phyloP scores from a whole-genome alignment of 805 yeast species.

The Kodamaea lidongshanica region DNA sequence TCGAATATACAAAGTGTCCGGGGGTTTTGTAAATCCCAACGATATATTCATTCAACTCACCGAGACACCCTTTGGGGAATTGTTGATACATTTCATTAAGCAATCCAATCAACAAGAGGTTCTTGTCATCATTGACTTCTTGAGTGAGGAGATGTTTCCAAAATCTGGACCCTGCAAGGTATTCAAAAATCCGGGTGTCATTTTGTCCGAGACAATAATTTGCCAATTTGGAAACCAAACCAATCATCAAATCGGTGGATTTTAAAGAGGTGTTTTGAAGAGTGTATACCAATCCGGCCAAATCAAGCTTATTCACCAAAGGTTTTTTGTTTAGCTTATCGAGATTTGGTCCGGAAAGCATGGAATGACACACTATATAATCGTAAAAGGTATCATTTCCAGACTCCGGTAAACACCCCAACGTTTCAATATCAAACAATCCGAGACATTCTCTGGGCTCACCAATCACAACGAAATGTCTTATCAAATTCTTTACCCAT shows the following conservation, averaged over 20 bases:
- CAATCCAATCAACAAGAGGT: slow-evolving; percentile 23
- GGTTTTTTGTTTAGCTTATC: slow-evolving; percentile 19
- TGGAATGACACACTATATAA: too few relatives aligned
- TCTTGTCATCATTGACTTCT: slow-evolving; percentile 9
- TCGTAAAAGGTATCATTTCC: too few relatives aligned
- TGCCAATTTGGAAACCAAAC: slow-evolving; percentile 41
- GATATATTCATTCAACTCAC: slow-evolving; percentile 10
- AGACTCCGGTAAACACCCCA: slow-evolving; percentile 5
- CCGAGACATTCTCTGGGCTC: slow-evolving; percentile 51
- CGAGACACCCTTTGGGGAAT: slow-evolving; percentile 10
- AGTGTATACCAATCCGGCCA: slow-evolving; percentile 40
- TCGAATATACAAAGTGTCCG: too few relatives aligned
- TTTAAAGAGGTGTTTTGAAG: slow-evolving; percentile 19
- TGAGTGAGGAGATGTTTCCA: slow-evolving; percentile 21
- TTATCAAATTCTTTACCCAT: slow-evolving; percentile 49
- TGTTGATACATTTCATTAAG: slow-evolving; percentile 33
- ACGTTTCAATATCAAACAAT: slow-evolving; percentile 3
- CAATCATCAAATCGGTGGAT: slow-evolving; percentile 20
- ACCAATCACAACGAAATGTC: slow-evolving; percentile 49
- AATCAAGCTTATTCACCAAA: slow-evolving; percentile 44
- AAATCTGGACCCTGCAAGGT: slow-evolving; percentile 18
- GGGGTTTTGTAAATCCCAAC: slow-evolving; percentile 6
- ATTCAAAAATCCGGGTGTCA: slow-evolving; percentile 12
- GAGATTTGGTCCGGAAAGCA: too few relatives aligned
- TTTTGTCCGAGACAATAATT: slow-evolving; percentile 20